Evolutionary conservation across 225 moss, liverwort and hornwort genomes (phyloP), one percentile per base, ranked within the genome.

Genomic region (Lunularia cruciata): DNA sequence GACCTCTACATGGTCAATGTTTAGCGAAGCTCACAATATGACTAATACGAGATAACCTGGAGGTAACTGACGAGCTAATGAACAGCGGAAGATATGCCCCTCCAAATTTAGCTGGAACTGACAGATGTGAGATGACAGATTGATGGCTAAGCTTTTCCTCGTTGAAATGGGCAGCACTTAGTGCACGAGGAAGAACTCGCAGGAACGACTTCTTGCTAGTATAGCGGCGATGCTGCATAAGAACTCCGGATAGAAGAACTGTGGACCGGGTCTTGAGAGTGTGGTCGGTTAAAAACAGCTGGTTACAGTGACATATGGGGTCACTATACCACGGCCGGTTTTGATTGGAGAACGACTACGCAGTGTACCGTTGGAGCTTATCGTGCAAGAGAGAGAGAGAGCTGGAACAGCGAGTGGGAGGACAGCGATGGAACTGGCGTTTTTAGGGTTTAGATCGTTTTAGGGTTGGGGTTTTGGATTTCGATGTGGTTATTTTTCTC

Each of bases 401-500:
- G n/a, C n/a, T n/a, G n/a, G 32, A 47, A 36, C 32, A 23, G 47
- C 40, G 11, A 34, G 48, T 35, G 25, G 58, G 20, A 34, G 22
- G 46, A 35, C 25, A 16, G 47, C 10, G 54, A 62, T 42, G 56
- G 47, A 25, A 28, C 43, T 31, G 14, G 16, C 35, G 64, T 48
- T 18, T n/a, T 73, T 78, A 78, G 78, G 78, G 78, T 78, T 78
- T 78, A 78, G 68, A 67, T 14, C 12, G 30, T 7, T 35, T 56
- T 72, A 73, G 78, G 69, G 73, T 74, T 70, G 69, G 73, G 73
- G 73, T 73, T 73, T 69, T 69, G 47, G 39, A 38, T 43, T 68
- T 38, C 42, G 58, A 19, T 49, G 35, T 33, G 32, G 5, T 38
- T 16, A 15, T 55, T 70, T 57, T 76, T 53, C 47, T 76, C 76